Evolutionary conservation across 495 filamentous ascomycete species (phyloP), one percentile per base, ranked within the genome.

Genomic region (Ramalina intermedia): DNA sequence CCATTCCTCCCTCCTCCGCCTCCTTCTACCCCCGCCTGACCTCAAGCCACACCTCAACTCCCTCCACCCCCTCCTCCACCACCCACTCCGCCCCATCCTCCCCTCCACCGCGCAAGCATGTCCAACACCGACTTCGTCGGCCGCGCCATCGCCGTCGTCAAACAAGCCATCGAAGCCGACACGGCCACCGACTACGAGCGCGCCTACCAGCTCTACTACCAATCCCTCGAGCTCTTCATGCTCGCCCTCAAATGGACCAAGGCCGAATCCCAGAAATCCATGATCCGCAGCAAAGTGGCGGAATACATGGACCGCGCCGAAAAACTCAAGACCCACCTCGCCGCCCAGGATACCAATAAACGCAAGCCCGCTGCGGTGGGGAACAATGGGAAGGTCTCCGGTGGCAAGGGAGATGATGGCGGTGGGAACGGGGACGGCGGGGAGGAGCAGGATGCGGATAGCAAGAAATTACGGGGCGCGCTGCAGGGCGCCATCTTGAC

Each of bases 291-390:
- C 39, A 96, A 96, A 69, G 81, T 85, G 1, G 83, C 71, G 56
- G 89, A 96, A 61, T 99, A 99, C 73, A 94, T 99, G 85, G 88
- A 94, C 63, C 84, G 91, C 36, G 90, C 91, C 35, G 91, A 96
- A 71, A 95, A 96, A 69, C 75, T 99, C 42, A 96, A 96, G 68
- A 78, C 80, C 12, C 89, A 96, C 62, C 70, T 98, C 38, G 73
- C 80, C 37, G 80, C 87, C 18, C 70, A 69, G 20, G 87, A 94
- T 49, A 70, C 73, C 40, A 76, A 74, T 59, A 85, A 82, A 56
- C 80, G 79, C 50, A 87, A 86, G 63, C 81, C 84, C 13, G 78
- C 79, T 17, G 82, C 91, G 53, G 75, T 96, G 46, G 88, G 88
- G 17, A 80, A 80, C 51, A 96, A 96, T 64, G 86, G 90, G 40